Evolutionary conservation across 2,329 filamentous ascomycete genomes (phyloP).

Genomic region (Pseudogymnoascus sp.): DNA sequence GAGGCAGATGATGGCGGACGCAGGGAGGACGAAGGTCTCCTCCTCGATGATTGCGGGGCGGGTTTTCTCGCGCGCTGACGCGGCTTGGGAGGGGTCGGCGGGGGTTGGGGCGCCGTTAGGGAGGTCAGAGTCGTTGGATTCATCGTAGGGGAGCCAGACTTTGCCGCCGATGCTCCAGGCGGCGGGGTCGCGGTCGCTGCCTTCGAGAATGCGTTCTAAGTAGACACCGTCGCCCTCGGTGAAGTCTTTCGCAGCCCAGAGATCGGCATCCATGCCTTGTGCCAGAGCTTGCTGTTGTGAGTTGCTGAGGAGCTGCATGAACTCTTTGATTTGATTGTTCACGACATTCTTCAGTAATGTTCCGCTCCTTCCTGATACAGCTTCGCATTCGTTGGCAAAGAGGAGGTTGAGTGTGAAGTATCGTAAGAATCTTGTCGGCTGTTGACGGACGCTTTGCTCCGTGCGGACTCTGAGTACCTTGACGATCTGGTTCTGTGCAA

Average conservation of each 20-base stretch:
- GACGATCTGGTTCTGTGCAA: slow-evolving; percentile 67
- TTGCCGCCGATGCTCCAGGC: slow-evolving; percentile 56
- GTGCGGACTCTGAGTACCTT: slow-evolving; percentile 70
- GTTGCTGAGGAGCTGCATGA: slow-evolving; percentile 64
- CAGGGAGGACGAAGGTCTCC: slow-evolving; percentile 77
- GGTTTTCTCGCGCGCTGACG: slow-evolving; percentile 49
- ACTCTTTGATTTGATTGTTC: slow-evolving; percentile 74
- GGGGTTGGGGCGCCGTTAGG: slow-evolving; percentile 32
- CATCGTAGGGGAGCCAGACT: slow-evolving; percentile 44
- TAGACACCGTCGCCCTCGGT: slow-evolving; percentile 50
- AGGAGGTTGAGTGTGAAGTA: slow-evolving; percentile 77
- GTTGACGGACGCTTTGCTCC: slow-evolving; percentile 62
- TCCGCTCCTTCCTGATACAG: slow-evolving; percentile 70
- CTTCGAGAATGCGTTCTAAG: slow-evolving; percentile 56
- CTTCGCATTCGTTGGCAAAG: slow-evolving; percentile 81
- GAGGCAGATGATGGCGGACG: slow-evolving; percentile 74
- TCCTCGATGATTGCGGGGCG: slow-evolving; percentile 72
- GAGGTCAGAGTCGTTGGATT: slow-evolving; percentile 17
- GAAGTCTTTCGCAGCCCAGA: slow-evolving; percentile 74
- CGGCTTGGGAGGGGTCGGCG: slow-evolving; percentile 13
- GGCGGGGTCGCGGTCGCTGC: slow-evolving; percentile 61
- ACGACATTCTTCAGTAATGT: slow-evolving; percentile 69
- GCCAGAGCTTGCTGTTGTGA: slow-evolving; percentile 66
- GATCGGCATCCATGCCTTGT: slow-evolving; percentile 70
- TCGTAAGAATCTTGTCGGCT: slow-evolving; percentile 63